Percentiles rank a stretch among this genome's conserved stretches.
phyloP scores from a whole-genome alignment of 192 early-diverging fungal genomes.

The Backusella liffmaniae region DNA sequence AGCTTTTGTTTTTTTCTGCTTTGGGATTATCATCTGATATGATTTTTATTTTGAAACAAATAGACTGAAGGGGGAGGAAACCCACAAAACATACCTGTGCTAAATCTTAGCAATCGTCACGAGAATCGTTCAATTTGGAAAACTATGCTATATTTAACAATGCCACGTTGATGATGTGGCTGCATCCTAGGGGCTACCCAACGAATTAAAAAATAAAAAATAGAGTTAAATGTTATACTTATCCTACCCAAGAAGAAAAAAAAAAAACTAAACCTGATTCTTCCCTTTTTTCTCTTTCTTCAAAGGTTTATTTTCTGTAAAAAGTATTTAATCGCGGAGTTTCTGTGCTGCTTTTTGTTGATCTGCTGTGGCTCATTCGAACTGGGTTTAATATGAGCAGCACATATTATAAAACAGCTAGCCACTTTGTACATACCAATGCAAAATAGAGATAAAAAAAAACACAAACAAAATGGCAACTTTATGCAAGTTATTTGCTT shows the following conservation, averaged over 20 bases:
- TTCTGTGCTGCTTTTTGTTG: neutral
- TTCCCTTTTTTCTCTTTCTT: neutral
- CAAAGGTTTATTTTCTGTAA: neutral
- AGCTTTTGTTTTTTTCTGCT: neutral
- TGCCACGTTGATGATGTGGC: constrained; percentile 6
- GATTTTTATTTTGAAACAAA: neutral
- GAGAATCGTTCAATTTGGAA: neutral
- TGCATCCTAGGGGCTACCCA: neutral
- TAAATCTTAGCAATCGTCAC: neutral
- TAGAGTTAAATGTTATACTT: neutral
- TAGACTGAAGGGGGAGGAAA: neutral
- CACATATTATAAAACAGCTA: neutral
- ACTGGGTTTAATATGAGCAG: neutral
- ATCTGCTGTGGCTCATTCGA: neutral
- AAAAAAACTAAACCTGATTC: neutral
- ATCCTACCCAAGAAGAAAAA: neutral
- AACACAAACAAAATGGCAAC: constrained; percentile 2
- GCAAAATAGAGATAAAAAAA: neutral
- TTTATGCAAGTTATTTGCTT: constrained; percentile 2
- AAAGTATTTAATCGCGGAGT: neutral
- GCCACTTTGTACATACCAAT: neutral
- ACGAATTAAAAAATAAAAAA: neutral
- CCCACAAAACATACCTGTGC: neutral
- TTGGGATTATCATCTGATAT: neutral
- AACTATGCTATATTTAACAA: neutral